Percentiles rank a stretch among this genome's conserved stretches.
phyloP scores from a whole-genome alignment of 176 grass and related monocot species.

The Triticum aestivum region DNA sequence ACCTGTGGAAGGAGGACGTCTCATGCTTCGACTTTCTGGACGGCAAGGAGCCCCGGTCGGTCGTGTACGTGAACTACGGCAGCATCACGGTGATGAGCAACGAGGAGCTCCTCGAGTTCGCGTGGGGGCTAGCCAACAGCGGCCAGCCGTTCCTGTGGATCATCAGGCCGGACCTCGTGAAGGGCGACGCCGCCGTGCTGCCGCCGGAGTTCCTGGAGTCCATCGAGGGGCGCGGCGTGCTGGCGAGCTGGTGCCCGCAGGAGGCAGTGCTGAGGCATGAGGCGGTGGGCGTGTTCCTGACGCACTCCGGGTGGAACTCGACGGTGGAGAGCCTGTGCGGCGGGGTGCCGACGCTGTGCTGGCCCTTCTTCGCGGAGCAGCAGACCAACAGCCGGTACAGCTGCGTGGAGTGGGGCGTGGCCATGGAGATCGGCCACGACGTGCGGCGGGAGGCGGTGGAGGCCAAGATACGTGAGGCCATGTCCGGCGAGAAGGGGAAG shows the following conservation, averaged over 20 bases:
- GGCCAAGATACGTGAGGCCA: conserved; percentile 40
- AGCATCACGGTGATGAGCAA: conserved; percentile 45
- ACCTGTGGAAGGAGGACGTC: conserved; percentile 45
- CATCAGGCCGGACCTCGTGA: conserved; percentile 42
- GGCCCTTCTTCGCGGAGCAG: conserved; percentile 53
- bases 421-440: conserved; percentile 46
- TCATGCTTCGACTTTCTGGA: conserved; percentile 39
- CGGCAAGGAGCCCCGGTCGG: conserved; percentile 5
- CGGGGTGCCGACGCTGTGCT: conserved; percentile 52
- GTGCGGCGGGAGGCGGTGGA: conserved; percentile 40
- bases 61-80: conserved; percentile 57
- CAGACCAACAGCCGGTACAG: conserved; percentile 47
- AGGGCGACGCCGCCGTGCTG: conserved; percentile 38
- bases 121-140: conserved; percentile 51
- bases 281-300: conserved; percentile 46
- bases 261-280: conserved; percentile 43
- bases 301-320: conserved; percentile 51
- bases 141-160: conserved; percentile 43
- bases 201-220: conserved; percentile 40
- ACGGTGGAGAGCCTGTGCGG: conserved; percentile 34
- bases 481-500: conserved; percentile 37
- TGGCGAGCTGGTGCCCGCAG: conserved; percentile 55
- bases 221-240: neutral
- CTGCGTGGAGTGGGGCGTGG: conserved; percentile 45
- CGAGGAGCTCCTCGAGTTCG: conserved; percentile 49